phyloP scores from a whole-genome alignment of 805 yeast genomes.

The Myxozyma neotropica region DNA sequence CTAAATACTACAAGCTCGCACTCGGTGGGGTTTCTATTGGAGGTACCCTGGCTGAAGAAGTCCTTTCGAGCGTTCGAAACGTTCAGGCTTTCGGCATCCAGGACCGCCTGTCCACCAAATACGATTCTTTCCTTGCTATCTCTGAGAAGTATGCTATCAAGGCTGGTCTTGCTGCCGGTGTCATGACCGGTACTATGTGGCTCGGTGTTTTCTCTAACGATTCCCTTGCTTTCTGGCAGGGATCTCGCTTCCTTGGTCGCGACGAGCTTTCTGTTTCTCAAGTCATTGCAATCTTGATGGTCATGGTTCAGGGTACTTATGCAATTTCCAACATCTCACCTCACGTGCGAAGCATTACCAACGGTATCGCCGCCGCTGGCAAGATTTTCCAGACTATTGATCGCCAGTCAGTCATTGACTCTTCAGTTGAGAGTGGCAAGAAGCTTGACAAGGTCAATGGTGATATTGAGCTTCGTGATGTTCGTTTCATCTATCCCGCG shows the following conservation, averaged over 20 bases:
- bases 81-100: constrained; percentile 50
- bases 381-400: constrained; percentile 47
- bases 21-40: constrained; percentile 32
- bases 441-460: constrained; percentile 44
- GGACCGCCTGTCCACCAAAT: constrained; percentile 42
- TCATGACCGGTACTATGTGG: constrained; percentile 48
- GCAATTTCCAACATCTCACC: constrained; percentile 47
- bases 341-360: constrained; percentile 43
- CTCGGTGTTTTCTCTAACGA: constrained; percentile 44
- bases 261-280: constrained; percentile 44
- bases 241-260: constrained; percentile 46
- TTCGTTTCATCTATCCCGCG: constrained; percentile 41
- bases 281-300: constrained; percentile 42
- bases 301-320: constrained; percentile 33
- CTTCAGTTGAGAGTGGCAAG: constrained; percentile 36
- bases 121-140: constrained; percentile 39
- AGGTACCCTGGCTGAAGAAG: constrained; percentile 48
- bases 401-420: constrained; percentile 45
- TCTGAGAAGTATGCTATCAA: constrained; percentile 36
- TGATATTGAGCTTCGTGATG: constrained; percentile 38
- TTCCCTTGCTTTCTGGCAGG: constrained; percentile 50
- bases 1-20: constrained; percentile 30
- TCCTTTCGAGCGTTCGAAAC: constrained; percentile 46
- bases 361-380: constrained; percentile 46
- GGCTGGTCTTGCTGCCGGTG: constrained; percentile 35